Base-by-base conservation (phyloP, 2,329 filamentous ascomycete genomes). In the Mycosphaerella sp. region DNA sequence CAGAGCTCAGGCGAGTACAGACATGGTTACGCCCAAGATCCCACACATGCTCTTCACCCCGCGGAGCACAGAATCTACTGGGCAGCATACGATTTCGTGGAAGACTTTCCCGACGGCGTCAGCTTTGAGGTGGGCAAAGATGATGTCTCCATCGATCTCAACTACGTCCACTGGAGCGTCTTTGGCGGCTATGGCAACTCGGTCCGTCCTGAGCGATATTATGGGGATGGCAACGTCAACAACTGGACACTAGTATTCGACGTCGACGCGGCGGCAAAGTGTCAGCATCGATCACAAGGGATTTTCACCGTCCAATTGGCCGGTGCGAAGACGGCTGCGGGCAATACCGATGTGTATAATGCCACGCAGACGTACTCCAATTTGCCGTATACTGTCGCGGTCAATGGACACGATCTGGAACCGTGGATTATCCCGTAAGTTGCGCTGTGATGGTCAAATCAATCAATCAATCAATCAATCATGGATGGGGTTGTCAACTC, bases 161-260 rank as follows among this genome's bases (percentile, higher is more conserved):
- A 85, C 65, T 83, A 83, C 49, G 76, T 84, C 3, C 82, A 85
- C 62, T 85, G 81, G 82, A 78, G 75, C 50, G 79, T 81, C 7
- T 84, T 81, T 58, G 80, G 80, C 1, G 77, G 78, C 5, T 69
- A 76, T 25, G 77, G 70, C 1, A 77, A 81, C 63, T 73, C 65
- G 12, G 47, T 71, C 3, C 70, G 77, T 0, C 65, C 70, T 1
- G 66, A 73, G 40, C 65, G 71, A 4, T 73, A 75, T 44, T 67
- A 69, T 37, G 68, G 72, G 16, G 66, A 71, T 40, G 68, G 72
- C 14, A 72, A 74, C 45, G 72, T 80, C 21, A 80, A 80, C 62
- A 80, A 82, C 64, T 82, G 79, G 80, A 82, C 76, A 0, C 69
- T 83, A 25, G 59, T 73, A 0, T 83, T 81, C 53, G 71, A 78